Conservation (phyloP, 495 filamentous ascomycete genomes). For the Penicilliopsis zonata region DNA sequence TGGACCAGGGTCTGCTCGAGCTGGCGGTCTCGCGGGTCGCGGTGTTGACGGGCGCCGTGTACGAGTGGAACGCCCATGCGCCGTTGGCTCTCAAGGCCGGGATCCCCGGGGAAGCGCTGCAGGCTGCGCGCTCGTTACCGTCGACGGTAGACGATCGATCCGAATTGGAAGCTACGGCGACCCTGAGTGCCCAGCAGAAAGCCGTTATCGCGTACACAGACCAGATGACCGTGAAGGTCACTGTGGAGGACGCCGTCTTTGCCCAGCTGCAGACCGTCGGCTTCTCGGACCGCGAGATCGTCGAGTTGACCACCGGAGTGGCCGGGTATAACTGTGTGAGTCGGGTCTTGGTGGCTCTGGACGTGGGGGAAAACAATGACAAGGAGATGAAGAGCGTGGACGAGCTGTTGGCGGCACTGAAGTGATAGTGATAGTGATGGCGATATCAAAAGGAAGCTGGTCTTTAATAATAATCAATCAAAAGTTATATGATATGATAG, state of each 20-base stretch:
- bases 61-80: slow-evolving; percentile 70
- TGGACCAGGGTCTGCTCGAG: slow-evolving; percentile 42
- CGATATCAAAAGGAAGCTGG: too few species aligned
- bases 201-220: slow-evolving; percentile 52
- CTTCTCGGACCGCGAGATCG: slow-evolving; percentile 46
- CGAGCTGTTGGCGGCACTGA: slow-evolving; percentile 14
- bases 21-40: slow-evolving; percentile 47
- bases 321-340: slow-evolving; percentile 82
- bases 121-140: slow-evolving; percentile 28
- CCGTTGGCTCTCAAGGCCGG: slow-evolving; percentile 44
- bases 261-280: slow-evolving; percentile 35
- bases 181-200: slow-evolving; percentile 33
- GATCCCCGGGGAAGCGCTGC: slow-evolving; percentile 28
- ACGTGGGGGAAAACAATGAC: slow-evolving; percentile 45
- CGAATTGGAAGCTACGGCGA: slow-evolving; percentile 2
- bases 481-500: too few species aligned
- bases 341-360: slow-evolving; percentile 70
- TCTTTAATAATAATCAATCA: too few species aligned
- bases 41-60: slow-evolving; percentile 58
- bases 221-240: slow-evolving; percentile 51
- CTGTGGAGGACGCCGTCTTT: slow-evolving; percentile 47
- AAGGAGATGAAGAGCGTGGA: slow-evolving; percentile 30
- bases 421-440: too few species aligned
- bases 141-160: slow-evolving; percentile 20
- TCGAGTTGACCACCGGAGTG: slow-evolving; percentile 64